Conservation (phyloP, 2,329 filamentous ascomycete species). For the Aspergillus fijiensis region DNA sequence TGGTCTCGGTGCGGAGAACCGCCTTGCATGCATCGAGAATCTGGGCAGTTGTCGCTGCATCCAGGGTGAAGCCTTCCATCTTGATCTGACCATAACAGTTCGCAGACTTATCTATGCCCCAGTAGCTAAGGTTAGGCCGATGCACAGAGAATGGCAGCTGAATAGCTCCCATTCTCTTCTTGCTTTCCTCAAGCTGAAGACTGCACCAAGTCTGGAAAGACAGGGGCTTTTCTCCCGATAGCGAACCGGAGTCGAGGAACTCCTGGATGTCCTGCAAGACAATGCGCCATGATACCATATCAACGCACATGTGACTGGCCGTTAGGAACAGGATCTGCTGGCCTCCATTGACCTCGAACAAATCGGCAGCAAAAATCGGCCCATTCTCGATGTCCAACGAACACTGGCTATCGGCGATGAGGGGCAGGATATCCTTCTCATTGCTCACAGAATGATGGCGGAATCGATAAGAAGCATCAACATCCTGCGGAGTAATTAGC, state of each 20-base stretch:
- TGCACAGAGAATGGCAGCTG: slow-evolving; percentile 30
- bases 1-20: slow-evolving; percentile 37
- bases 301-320: slow-evolving; percentile 24
- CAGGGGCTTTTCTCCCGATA: slow-evolving; percentile 35
- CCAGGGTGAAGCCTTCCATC: slow-evolving; percentile 36
- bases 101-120: slow-evolving; percentile 33
- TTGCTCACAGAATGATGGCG: slow-evolving; percentile 26
- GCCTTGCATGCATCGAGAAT: slow-evolving; percentile 34
- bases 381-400: slow-evolving; percentile 35
- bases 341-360: slow-evolving; percentile 16
- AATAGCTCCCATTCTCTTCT: slow-evolving; percentile 14
- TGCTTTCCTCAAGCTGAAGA: slow-evolving; percentile 32
- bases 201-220: slow-evolving; percentile 43
- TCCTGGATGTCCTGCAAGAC: slow-evolving; percentile 40
- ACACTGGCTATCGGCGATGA: slow-evolving; percentile 32
- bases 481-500: slow-evolving; percentile 26
- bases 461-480: slow-evolving; percentile 35
- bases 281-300: slow-evolving; percentile 33
- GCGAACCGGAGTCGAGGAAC: slow-evolving; percentile 32
- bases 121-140: slow-evolving; percentile 36
- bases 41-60: slow-evolving; percentile 32
- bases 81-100: slow-evolving; percentile 40
- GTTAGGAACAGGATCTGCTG: slow-evolving; percentile 20
- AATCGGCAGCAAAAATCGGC: slow-evolving; percentile 19
- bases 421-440: slow-evolving; percentile 25